A percentile compares a stretch with the other conserved stretches of the same genome.
Evolutionary conservation across 805 yeast species (phyloP).

Genomic region (Cyberlindnera subsufficiens): DNA sequence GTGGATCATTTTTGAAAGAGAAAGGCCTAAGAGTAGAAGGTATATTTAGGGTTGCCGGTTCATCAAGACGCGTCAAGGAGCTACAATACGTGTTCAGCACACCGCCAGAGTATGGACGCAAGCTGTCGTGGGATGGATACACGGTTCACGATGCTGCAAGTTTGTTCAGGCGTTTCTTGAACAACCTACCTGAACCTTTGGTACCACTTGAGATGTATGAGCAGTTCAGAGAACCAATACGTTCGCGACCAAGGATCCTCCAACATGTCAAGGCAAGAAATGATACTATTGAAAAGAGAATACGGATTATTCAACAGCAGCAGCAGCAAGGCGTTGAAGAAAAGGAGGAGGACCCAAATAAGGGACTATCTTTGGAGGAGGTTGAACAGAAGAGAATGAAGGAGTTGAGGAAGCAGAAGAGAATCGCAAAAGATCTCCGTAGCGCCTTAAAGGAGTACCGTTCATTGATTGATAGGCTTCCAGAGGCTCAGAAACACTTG

Average conservation of each 20-base stretch:
- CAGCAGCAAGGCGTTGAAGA: constrained; percentile 4
- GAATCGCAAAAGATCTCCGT: constrained; percentile 57
- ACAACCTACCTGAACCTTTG: constrained; percentile 87
- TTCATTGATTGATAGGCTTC: constrained; percentile 57
- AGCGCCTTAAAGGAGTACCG: constrained; percentile 71
- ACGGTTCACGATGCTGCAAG: constrained; percentile 97
- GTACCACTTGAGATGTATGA: constrained; percentile 76
- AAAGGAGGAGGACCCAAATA: constrained; percentile 12
- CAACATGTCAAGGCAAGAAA: constrained; percentile 61
- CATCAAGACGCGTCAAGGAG: constrained; percentile 80
- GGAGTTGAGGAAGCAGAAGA: constrained; percentile 39
- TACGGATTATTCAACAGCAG: constrained; percentile 23
- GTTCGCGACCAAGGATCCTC: constrained; percentile 55
- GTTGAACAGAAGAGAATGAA: constrained; percentile 25
- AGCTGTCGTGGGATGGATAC: constrained; percentile 82
- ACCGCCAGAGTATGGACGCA: constrained; percentile 87
- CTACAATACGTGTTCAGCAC: constrained; percentile 77
- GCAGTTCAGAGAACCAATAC: constrained; percentile 70
- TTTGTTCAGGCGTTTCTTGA: constrained; percentile 75
- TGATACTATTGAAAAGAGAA: constrained; percentile 32
- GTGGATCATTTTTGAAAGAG: constrained; percentile 80
- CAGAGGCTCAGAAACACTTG: constrained; percentile 74
- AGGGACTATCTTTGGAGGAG: constrained; percentile 18
- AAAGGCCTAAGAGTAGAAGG: constrained; percentile 82
- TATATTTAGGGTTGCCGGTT: constrained; percentile 88